A percentile compares a stretch with the other conserved stretches of the same genome.
Conservation (phyloP, 768 basidiomycete genomes). For the Daedaleopsis sinensis region DNA sequence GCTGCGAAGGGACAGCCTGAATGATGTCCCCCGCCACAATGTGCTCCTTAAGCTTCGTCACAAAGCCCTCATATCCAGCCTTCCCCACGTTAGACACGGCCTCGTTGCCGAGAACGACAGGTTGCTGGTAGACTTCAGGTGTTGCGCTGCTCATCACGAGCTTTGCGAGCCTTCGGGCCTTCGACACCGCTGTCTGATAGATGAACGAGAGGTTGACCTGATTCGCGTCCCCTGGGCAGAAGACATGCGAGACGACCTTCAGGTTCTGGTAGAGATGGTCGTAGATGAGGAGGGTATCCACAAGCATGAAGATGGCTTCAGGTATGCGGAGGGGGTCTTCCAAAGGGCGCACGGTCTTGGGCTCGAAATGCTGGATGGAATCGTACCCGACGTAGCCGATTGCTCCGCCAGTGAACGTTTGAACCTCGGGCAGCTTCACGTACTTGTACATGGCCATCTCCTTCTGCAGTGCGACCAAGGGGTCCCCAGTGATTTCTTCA, state of each 20-base stretch:
- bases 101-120: slow-evolving; percentile 65
- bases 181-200: slow-evolving; percentile 86
- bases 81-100: slow-evolving; percentile 91
- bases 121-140: slow-evolving; percentile 69
- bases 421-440: slow-evolving; percentile 87
- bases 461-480: slow-evolving; percentile 79
- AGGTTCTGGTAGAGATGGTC: slow-evolving; percentile 95
- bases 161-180: slow-evolving; percentile 82
- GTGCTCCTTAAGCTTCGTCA: slow-evolving; percentile 90
- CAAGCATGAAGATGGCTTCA: slow-evolving; percentile 95
- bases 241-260: slow-evolving; percentile 96
- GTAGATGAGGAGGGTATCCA: slow-evolving; percentile 93
- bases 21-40: slow-evolving; percentile 98
- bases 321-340: slow-evolving; percentile 86
- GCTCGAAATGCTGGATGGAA: slow-evolving; percentile 95
- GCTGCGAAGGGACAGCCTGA: slow-evolving; percentile 96
- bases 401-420: slow-evolving; percentile 96
- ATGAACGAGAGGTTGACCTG: slow-evolving; percentile 74
- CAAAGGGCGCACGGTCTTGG: slow-evolving; percentile 79
- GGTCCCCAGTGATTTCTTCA: slow-evolving; percentile 86
- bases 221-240: slow-evolving; percentile 72
- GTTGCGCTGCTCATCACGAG: slow-evolving; percentile 53
- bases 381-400: slow-evolving; percentile 98
- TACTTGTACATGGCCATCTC: slow-evolving; percentile 88
- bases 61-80: slow-evolving; percentile 88